Percentiles rank a stretch among this genome's conserved stretches.
Conservation (phyloP, 2,329 filamentous ascomycete species). For the Fusarium chlamydosporum region DNA sequence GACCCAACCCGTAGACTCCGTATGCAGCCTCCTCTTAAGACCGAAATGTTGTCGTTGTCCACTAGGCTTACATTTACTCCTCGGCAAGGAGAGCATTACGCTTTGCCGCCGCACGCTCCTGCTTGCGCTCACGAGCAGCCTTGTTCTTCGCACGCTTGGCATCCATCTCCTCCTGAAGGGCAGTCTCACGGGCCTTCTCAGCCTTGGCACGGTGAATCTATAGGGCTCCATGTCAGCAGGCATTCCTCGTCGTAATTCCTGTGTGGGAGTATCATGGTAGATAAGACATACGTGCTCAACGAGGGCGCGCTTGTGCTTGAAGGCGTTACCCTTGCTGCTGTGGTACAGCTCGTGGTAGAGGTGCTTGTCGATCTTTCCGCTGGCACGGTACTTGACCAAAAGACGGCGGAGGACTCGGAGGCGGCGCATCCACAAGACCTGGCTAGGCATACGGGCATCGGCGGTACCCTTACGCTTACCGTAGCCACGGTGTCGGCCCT, state of each 20-base stretch:
- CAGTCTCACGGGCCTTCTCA: slow-evolving; percentile 96
- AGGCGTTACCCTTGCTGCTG: slow-evolving; percentile 99
- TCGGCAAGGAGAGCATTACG: slow-evolving; percentile 83
- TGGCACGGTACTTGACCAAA: slow-evolving; percentile 99
- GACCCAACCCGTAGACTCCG: slow-evolving; percentile 72
- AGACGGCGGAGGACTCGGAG: slow-evolving; percentile 99
- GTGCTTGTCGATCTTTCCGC: slow-evolving; percentile 99
- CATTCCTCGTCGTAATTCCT: slow-evolving; percentile 6
- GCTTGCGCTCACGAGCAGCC: slow-evolving; percentile 98
- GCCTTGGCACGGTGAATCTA: slow-evolving; percentile 99
- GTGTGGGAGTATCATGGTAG: slow-evolving; percentile 10
- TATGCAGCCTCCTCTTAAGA: slow-evolving; percentile 70
- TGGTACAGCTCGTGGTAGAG: slow-evolving; percentile 99
- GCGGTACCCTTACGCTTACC: slow-evolving; percentile 99
- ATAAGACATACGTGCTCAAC: slow-evolving; percentile 95
- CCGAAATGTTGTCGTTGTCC: slow-evolving; percentile 61
- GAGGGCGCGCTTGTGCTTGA: slow-evolving; percentile 99
- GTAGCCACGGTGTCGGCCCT: slow-evolving; percentile 98
- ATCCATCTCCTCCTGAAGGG: slow-evolving; percentile 99
- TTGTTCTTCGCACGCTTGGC: slow-evolving; percentile 99
- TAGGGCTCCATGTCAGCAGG: slow-evolving; percentile 39
- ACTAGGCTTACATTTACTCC: slow-evolving; percentile 69
- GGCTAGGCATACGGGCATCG: slow-evolving; percentile 98
- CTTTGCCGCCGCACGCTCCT: slow-evolving; percentile 93
- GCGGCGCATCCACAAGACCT: slow-evolving; percentile 99